Conservation (phyloP, 345 rosid species). For the Litchi chinensis region DNA sequence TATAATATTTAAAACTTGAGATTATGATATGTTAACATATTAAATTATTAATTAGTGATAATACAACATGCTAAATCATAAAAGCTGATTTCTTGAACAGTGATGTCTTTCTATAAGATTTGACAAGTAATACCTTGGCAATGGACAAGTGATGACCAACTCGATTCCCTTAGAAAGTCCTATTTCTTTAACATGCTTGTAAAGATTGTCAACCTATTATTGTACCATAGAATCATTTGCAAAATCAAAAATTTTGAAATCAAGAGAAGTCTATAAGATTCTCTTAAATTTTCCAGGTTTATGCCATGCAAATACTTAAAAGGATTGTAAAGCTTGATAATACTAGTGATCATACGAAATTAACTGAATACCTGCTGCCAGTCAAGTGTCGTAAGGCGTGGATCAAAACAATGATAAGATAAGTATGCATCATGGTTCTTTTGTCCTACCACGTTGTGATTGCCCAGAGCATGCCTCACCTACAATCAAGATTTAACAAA, state of each 20-base stretch:
- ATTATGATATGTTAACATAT: too few species aligned
- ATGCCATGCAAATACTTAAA: not conserved
- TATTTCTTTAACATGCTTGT: constrained; percentile 55
- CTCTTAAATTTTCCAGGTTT: too few species aligned
- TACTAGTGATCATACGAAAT: not conserved
- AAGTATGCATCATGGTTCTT: constrained; percentile 45
- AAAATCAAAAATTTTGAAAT: too few species aligned
- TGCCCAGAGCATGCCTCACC: constrained; percentile 94
- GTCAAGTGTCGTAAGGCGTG: constrained; percentile 77
- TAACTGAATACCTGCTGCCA: constrained; percentile 65
- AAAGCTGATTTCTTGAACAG: not conserved
- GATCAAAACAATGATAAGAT: constrained; percentile 69
- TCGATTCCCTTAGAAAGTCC: constrained; percentile 56
- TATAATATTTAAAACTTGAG: too few species aligned
- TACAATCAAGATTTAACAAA: constrained; percentile 25
- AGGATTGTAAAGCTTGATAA: not conserved
- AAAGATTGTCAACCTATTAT: constrained; percentile 64
- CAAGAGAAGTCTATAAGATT: too few species aligned
- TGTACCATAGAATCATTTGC: constrained; percentile 7
- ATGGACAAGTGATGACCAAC: constrained; percentile 66
- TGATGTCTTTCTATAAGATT: too few species aligned
- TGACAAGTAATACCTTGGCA: constrained; percentile 47
- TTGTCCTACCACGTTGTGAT: constrained; percentile 82
- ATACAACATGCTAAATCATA: not conserved
- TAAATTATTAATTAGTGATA: not conserved